Evolutionary conservation across 805 yeast species (phyloP).

Genomic region (Hemisphaericaspora nanyangensis): DNA sequence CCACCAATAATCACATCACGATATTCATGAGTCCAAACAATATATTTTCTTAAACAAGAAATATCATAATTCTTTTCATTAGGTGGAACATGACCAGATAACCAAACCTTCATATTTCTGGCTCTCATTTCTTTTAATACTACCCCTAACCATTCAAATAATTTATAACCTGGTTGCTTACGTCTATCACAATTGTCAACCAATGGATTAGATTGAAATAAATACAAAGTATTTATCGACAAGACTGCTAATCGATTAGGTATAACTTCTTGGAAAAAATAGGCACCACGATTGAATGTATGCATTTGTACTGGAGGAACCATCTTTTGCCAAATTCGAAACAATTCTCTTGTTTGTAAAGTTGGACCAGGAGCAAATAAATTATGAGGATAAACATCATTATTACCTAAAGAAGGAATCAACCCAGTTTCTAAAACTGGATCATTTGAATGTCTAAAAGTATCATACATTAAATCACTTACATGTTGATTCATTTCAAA

Average conservation of each 20-base stretch:
- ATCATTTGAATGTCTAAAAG: constrained; percentile 45
- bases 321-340: constrained; percentile 66
- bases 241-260: constrained; percentile 75
- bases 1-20: constrained; percentile 83
- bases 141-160: constrained; percentile 74
- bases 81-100: constrained; percentile 88
- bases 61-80: constrained; percentile 71
- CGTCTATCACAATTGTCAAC: constrained; percentile 73
- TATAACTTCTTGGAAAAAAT: constrained; percentile 71
- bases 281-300: constrained; percentile 70
- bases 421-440: constrained; percentile 46
- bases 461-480: constrained; percentile 46
- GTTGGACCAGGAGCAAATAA: constrained; percentile 85
- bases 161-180: constrained; percentile 76
- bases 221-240: constrained; percentile 73
- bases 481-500: constrained; percentile 63
- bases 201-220: constrained; percentile 73
- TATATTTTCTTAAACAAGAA: constrained; percentile 69
- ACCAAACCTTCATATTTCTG: constrained; percentile 80
- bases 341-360: constrained; percentile 76
- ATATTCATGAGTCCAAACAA: constrained; percentile 80
- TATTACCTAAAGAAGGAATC: constrained; percentile 77
- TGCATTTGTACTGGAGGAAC: constrained; percentile 77
- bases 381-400: constrained; percentile 88
- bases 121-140: constrained; percentile 69